Conservation (phyloP, 2,329 filamentous ascomycete genomes). For the Daldinia sp. region DNA sequence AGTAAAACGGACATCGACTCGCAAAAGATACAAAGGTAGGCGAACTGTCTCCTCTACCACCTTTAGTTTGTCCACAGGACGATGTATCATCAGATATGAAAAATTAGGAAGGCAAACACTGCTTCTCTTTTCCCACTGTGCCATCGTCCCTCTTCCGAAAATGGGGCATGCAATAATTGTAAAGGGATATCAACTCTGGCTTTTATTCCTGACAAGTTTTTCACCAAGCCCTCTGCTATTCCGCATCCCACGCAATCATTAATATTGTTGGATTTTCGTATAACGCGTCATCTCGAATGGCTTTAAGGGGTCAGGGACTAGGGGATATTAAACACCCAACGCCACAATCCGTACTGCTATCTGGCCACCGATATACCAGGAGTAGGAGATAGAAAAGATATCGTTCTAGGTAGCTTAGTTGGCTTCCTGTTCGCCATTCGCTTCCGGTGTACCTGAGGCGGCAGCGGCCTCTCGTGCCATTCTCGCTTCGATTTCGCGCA, state of each 20-base stretch:
- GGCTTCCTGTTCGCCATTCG: constrained; percentile 68
- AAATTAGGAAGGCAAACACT: constrained; percentile 39
- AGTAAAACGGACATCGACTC: constrained; percentile 50
- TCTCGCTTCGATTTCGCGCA: constrained; percentile 97
- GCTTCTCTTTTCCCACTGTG: constrained; percentile 28
- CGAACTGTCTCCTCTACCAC: constrained; percentile 40
- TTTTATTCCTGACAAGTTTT: constrained; percentile 50
- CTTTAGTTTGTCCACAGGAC: constrained; percentile 37
- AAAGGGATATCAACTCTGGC: constrained; percentile 46
- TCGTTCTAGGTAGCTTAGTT: constrained; percentile 55
- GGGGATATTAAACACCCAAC: constrained; percentile 52
- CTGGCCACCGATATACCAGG: constrained; percentile 45
- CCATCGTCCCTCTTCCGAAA: constrained; percentile 37
- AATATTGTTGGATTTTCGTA: constrained; percentile 47
- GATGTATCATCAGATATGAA: constrained; percentile 40
- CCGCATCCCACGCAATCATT: constrained; percentile 47
- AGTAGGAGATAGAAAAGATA: constrained; percentile 46
- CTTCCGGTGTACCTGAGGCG: constrained; percentile 58
- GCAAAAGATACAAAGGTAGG: constrained; percentile 47
- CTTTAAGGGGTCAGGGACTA: constrained; percentile 39
- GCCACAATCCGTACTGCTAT: constrained; percentile 47
- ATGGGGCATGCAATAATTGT: constrained; percentile 47
- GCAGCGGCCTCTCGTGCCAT: constrained; percentile 83
- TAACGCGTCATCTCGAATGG: constrained; percentile 44
- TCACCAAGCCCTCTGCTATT: constrained; percentile 46